Evolutionary conservation across 805 yeast species (phyloP), one percentile per base, ranked within the genome.

Genomic region (Starmera amethionina): DNA sequence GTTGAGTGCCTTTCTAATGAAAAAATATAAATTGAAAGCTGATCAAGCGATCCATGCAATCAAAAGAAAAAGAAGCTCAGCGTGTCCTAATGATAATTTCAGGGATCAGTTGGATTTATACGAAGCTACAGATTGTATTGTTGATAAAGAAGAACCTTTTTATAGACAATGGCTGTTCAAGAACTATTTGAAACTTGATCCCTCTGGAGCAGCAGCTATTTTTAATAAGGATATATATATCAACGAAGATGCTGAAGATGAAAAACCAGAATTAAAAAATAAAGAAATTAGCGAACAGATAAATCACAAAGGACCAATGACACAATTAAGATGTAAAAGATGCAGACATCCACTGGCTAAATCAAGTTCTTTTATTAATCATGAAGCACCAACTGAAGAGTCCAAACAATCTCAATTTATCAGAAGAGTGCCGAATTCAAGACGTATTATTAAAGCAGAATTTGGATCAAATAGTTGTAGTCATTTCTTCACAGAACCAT

Each of bases 1-100:
- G 13, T 79, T 81, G 31, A 77, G 85, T 37, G 95, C 97, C 0
- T 95, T 86, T 58, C 75, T 89, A 34, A 90, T 93, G 96, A 73
- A 78, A 55, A 65, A 88, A 38, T 68, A 82, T 57, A 70, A 75
- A 1, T 67, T 87, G 51, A 61, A 65, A 11, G 62, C 75, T 14
- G 65, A 72, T 13, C 78, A 77, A 46, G 83, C 96, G 0, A 50
- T 85, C 8, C 79, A 82, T 60, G 90, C 90, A 0, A 79, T 90
- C n/a, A 70, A 68, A 46, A 60, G 89, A 45, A 79, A 74, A 49
- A 70, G 82, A 43, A 56, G 72, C 4, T 65, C 67, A 5, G 77
- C 78, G 4, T 70, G 72, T 44, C 96, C 96, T 22, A 90, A 87
- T 59, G 73, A 67, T 4, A 77, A 82, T 15, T 93, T 93, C 54